phyloP scores from a whole-genome alignment of 495 filamentous ascomycete species.

The Zalerion maritima region DNA sequence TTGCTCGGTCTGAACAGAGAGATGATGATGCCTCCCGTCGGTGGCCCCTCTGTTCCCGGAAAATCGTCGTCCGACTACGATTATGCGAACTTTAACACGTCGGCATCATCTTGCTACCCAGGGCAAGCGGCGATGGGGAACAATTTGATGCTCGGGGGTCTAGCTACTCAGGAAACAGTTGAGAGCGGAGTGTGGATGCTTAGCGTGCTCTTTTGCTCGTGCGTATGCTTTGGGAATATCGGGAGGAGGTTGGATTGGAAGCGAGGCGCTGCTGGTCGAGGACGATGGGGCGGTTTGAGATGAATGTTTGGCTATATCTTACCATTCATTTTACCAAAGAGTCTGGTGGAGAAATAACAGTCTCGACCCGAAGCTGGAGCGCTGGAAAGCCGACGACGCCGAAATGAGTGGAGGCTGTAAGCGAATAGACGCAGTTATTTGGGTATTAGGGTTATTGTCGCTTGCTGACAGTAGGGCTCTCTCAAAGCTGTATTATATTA shows the following conservation, averaged over 20 bases:
- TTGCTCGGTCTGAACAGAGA: conserved; percentile 58
- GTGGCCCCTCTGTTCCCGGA: conserved; percentile 6
- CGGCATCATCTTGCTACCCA: conserved; percentile 1
- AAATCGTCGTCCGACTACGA: conserved; percentile 1
- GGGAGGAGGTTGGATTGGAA: conserved; percentile 71
- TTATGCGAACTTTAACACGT: background rate
- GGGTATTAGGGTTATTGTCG: too few relatives aligned
- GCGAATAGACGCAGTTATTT: too few relatives aligned
- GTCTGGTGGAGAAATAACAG: too few relatives aligned
- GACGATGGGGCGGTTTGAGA: too few relatives aligned
- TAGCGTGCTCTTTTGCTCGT: conserved; percentile 84
- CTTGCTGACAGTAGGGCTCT: too few relatives aligned
- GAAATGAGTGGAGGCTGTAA: too few relatives aligned
- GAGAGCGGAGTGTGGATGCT: conserved; percentile 77
- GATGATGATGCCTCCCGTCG: conserved; percentile 50
- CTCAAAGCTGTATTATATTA: too few relatives aligned
- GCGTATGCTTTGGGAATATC: conserved; percentile 93
- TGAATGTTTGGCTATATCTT: too few relatives aligned
- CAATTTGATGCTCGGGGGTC: conserved; percentile 27
- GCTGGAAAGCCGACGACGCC: too few relatives aligned
- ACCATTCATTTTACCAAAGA: too few relatives aligned
- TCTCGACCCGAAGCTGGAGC: too few relatives aligned
- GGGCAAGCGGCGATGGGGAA: conserved; percentile 6
- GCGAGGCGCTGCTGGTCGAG: too few relatives aligned
- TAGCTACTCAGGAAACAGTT: conserved; percentile 58